Evolutionary conservation across 148 eudicot genomes (phyloP).

Genomic region (Chenopodium formosanum): DNA sequence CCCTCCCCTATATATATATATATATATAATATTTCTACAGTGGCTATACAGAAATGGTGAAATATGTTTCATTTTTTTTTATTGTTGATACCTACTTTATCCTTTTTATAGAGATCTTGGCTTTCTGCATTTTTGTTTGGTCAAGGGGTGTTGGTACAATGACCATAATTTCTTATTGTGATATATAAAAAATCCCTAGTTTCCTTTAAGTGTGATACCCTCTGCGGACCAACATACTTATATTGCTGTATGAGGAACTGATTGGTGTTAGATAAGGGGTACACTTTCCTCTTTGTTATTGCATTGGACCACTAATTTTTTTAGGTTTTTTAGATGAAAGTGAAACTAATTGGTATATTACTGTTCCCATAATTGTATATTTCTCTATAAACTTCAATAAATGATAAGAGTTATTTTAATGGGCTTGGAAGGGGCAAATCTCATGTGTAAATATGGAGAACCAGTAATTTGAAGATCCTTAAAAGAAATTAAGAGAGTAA

Average conservation of each 20-base stretch:
- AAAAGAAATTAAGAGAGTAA: neutral
- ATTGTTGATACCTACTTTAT: neutral
- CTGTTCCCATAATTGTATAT: neutral
- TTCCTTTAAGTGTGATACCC: neutral
- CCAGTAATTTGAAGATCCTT: neutral
- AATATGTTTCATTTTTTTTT: neutral
- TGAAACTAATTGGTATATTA: neutral
- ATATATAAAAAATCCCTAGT: neutral
- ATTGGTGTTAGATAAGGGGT: neutral
- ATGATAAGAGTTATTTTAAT: neutral
- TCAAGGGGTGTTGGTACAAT: neutral
- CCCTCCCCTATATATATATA: neutral
- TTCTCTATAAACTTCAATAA: neutral
- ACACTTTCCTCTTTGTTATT: neutral
- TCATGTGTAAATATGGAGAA: neutral
- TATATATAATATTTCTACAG: constrained; percentile 9
- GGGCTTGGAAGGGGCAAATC: neutral
- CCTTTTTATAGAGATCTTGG: no score
- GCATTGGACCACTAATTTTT: neutral
- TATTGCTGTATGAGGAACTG: neutral
- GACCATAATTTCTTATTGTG: neutral
- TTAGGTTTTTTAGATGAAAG: neutral
- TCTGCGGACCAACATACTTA: neutral
- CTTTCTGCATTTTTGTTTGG: no score
- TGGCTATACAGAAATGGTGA: neutral